Evolutionary conservation across 768 basidiomycete genomes (phyloP).

Genomic region (Rossbeevera mucosa): DNA sequence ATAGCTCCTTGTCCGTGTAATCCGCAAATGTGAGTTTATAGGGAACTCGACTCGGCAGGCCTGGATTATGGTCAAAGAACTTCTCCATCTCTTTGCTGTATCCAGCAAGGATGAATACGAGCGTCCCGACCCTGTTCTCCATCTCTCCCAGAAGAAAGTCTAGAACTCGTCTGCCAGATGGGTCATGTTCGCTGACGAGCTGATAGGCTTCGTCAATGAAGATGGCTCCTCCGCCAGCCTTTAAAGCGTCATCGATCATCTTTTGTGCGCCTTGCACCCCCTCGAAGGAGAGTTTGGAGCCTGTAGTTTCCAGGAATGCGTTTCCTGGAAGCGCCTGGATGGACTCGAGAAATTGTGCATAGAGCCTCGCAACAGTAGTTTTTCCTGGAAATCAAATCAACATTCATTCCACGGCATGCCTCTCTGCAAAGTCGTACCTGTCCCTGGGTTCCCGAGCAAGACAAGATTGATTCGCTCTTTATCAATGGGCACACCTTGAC

Average conservation of each 20-base stretch:
- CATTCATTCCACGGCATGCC: not conserved
- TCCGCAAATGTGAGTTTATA: conserved; percentile 56
- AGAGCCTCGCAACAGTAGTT: conserved; percentile 65
- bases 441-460: conserved; percentile 69
- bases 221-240: conserved; percentile 58
- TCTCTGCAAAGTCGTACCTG: conserved; percentile 41
- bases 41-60: conserved; percentile 62
- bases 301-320: conserved; percentile 59
- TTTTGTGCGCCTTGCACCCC: conserved; percentile 53
- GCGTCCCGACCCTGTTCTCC: conserved; percentile 61
- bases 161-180: conserved; percentile 52
- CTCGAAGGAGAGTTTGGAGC: conserved; percentile 54
- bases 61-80: conserved; percentile 76
- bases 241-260: conserved; percentile 45
- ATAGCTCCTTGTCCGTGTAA: conserved; percentile 54
- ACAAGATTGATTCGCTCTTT: conserved; percentile 58
- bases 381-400: conserved; percentile 42
- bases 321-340: conserved; percentile 50
- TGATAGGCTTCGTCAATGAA: conserved; percentile 79
- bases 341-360: conserved; percentile 59
- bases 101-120: conserved; percentile 71
- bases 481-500: conserved; percentile 50
- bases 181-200: conserved; percentile 46
- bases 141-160: conserved; percentile 73
- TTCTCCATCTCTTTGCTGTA: conserved; percentile 72